phyloP scores from a whole-genome alignment of 768 basidiomycete species.

The Coprinopsis sp. region DNA sequence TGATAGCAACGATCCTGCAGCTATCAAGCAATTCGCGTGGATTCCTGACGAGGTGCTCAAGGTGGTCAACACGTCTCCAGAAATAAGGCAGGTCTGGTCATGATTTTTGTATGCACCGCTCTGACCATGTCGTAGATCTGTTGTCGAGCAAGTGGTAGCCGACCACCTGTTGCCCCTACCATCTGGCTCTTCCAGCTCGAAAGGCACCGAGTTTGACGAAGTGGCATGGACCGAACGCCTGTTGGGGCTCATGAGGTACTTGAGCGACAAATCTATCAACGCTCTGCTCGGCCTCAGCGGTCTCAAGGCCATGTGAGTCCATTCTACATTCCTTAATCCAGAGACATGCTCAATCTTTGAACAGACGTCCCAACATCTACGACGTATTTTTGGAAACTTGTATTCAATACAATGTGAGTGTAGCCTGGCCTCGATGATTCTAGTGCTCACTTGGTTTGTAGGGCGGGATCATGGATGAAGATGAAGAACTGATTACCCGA shows the following conservation, averaged over 20 bases:
- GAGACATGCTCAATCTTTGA: conserved; percentile 1
- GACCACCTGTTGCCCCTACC: conserved; percentile 84
- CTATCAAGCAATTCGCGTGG: conserved; percentile 84
- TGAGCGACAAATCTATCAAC: conserved; percentile 57
- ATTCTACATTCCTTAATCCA: conserved; percentile 2
- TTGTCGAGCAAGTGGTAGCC: conserved; percentile 64
- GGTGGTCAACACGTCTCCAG: conserved; percentile 43
- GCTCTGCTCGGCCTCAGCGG: conserved; percentile 58
- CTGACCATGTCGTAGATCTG: conserved; percentile 25
- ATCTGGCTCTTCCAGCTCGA: conserved; percentile 39
- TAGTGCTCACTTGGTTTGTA: conserved; percentile 25
- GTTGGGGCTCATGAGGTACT: conserved; percentile 62
- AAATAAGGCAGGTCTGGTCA: conserved; percentile 48
- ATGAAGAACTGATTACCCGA: conserved; percentile 59
- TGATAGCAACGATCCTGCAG: conserved; percentile 71
- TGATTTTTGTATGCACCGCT: background rate
- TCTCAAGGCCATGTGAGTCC: conserved; percentile 57
- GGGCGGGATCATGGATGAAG: conserved; percentile 88
- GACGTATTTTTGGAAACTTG: conserved; percentile 71
- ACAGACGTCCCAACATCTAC: conserved; percentile 64
- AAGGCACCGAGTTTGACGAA: conserved; percentile 65
- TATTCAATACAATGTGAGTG: conserved; percentile 76
- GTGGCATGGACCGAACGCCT: conserved; percentile 81
- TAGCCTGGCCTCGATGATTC: background rate
- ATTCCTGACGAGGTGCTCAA: conserved; percentile 76